Percentiles rank a stretch among this genome's conserved stretches.
Conservation (phyloP, 371 early-diverging fungal genomes). For the Capillidium heterosporum region DNA sequence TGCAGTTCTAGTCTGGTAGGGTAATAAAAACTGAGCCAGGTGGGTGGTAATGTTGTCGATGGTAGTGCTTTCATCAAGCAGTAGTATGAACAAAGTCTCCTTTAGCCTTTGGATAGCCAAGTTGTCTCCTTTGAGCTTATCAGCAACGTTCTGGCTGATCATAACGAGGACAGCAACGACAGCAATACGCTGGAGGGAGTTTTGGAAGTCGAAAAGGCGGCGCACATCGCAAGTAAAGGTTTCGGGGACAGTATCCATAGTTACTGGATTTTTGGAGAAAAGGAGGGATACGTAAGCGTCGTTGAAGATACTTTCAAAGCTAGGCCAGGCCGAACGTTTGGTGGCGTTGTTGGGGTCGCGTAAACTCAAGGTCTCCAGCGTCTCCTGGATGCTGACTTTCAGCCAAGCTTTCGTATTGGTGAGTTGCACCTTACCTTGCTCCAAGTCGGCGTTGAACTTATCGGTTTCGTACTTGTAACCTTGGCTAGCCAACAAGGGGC, state of each 20-base stretch:
- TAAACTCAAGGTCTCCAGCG: conserved; percentile 19
- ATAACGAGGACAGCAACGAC: conserved; percentile 46
- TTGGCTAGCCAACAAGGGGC: conserved; percentile 35
- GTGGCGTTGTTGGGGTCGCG: conserved; percentile 35
- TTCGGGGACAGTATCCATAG: conserved; percentile 31
- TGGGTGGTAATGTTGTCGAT: conserved; percentile 23
- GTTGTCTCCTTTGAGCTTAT: conserved; percentile 10
- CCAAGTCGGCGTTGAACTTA: conserved; percentile 33
- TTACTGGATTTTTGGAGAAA: conserved; percentile 17
- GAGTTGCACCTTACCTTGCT: conserved; percentile 19
- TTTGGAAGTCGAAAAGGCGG: conserved; percentile 36
- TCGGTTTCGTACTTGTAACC: conserved; percentile 49
- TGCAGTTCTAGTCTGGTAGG: no score
- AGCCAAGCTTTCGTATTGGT: conserved; percentile 37
- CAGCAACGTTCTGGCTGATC: conserved; percentile 39
- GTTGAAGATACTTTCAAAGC: conserved; percentile 31
- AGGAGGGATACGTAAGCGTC: conserved; percentile 40
- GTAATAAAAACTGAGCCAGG: no score
- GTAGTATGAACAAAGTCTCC: conserved; percentile 25
- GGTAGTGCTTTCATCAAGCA: conserved; percentile 24
- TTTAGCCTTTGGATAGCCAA: conserved; percentile 11
- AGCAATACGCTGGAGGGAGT: conserved; percentile 40
- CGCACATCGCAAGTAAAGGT: conserved; percentile 43
- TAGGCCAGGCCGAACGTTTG: conserved; percentile 11
- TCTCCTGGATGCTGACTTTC: conserved; percentile 11